phyloP scores from a whole-genome alignment of 2,329 filamentous ascomycete genomes.

The Fusarium azukiicola region DNA sequence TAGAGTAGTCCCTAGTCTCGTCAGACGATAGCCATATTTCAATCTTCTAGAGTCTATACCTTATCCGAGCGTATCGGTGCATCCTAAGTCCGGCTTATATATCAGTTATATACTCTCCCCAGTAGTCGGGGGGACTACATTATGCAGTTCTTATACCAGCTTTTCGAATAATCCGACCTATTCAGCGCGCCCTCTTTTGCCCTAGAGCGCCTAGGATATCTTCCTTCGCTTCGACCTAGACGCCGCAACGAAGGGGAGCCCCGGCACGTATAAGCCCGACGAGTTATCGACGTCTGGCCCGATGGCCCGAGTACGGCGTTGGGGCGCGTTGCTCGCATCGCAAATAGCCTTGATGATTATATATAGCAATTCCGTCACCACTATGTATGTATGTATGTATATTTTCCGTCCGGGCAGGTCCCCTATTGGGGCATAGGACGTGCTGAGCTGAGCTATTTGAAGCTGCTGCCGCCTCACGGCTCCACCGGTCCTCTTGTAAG shows the following conservation, averaged over 20 bases:
- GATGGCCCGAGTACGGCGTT: background rate
- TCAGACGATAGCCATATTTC: background rate
- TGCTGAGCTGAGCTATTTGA: too few relatives aligned
- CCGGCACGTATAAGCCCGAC: background rate
- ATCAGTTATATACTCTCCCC: background rate
- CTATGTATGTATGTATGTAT: too few relatives aligned
- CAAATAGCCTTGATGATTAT: constrained; percentile 8
- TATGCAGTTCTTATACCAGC: too few relatives aligned
- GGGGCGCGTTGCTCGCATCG: too few relatives aligned
- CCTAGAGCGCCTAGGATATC: background rate
- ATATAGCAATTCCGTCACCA: too few relatives aligned
- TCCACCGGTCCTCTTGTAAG: too few relatives aligned
- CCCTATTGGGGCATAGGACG: too few relatives aligned
- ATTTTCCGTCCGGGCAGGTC: too few relatives aligned
- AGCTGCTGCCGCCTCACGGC: too few relatives aligned
- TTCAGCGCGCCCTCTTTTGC: background rate
- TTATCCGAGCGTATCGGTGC: too few relatives aligned
- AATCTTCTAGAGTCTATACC: background rate
- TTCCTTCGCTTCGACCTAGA: background rate
- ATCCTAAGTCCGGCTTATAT: background rate
- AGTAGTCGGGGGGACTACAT: background rate
- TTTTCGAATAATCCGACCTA: background rate
- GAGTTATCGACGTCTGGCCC: background rate
- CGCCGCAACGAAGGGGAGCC: background rate
- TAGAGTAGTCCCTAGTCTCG: background rate